Base-by-base conservation (phyloP, 2,329 filamentous ascomycete genomes). In the Fusarium sp. region DNA sequence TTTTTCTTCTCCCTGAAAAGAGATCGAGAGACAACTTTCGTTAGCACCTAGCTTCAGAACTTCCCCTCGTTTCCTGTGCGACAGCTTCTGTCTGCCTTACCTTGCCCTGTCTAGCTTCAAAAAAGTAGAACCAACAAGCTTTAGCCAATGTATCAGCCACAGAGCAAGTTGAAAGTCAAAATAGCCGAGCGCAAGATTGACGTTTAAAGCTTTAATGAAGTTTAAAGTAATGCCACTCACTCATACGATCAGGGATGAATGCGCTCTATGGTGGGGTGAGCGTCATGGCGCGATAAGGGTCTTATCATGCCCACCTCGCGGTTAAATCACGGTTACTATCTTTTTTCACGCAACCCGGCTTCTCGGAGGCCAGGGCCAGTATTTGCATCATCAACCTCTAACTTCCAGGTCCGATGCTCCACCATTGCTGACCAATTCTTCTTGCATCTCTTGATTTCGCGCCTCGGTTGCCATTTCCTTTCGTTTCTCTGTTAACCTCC, bases 391-490 rank as follows among this genome's bases (percentile, higher is more conserved):
- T 61, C 35, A 37, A 37, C 35, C n/a, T n/a, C 9, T n/a, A 37
- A 50, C 37, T 49, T 15, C n/a, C 25, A 52, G 47, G 40, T 33
- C 55, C 49, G 37, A 59, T 59, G 59, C 68, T 71, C 59, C 68
- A 68, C 62, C 52, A 20, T 17, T 69, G 68, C 68, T 71, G 62
- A 71, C 68, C 68, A 71, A 71, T 71, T 67, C 61, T 20, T 47
- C 46, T 63, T 64, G 37, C 52, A 60, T 54, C 40, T 66, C 37
- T 56, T 54, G 41, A 46, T 55, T 65, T 65, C 13, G 35, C 43
- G 40, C 35, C 19, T 49, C 37, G 51, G 30, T 25, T 56, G 41
- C 30, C 19, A 25, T 39, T 53, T 44, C 39, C 41, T 8, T 53
- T 70, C 23, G 43, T 51, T 52, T 40, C 37, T 62, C 49, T 56